phyloP scores from a whole-genome alignment of 2,329 filamentous ascomycete species.

The Thielaviopsis punctulata region DNA sequence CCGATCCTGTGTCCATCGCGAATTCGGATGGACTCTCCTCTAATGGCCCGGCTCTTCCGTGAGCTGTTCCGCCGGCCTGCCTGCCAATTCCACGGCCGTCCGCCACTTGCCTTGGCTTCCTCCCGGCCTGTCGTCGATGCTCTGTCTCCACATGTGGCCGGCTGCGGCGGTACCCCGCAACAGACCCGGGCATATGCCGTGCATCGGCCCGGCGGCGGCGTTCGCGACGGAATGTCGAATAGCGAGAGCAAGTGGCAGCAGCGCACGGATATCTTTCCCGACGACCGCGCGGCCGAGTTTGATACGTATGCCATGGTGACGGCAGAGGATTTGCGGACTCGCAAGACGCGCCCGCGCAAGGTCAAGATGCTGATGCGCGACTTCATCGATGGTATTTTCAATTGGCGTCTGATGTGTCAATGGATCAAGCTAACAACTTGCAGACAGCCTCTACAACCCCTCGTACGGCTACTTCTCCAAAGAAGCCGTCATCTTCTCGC shows the following conservation, averaged over 20 bases:
- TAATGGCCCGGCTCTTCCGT: conserved; percentile 62
- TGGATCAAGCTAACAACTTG: neutral
- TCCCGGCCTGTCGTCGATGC: conserved; percentile 12
- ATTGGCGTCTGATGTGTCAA: conserved; percentile 12
- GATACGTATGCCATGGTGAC: conserved; percentile 70
- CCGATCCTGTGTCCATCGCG: conserved; percentile 1
- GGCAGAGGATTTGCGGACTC: conserved; percentile 54
- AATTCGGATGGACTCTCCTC: conserved; percentile 66
- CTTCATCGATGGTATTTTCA: conserved; percentile 68
- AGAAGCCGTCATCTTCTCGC: conserved; percentile 88
- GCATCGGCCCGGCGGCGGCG: conserved; percentile 2
- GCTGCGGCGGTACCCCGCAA: conserved; percentile 14
- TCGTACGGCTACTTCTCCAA: conserved; percentile 94
- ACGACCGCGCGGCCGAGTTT: conserved; percentile 67
- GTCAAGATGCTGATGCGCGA: conserved; percentile 97
- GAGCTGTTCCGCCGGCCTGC: conserved; percentile 60
- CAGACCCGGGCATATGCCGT: conserved; percentile 18
- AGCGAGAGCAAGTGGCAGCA: conserved; percentile 70
- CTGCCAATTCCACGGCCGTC: conserved; percentile 30
- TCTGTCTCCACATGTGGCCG: conserved; percentile 16
- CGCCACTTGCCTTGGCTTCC: conserved; percentile 12
- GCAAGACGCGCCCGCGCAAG: conserved; percentile 60
- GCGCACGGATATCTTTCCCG: conserved; percentile 54
- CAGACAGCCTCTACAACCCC: conserved; percentile 87
- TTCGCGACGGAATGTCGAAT: conserved; percentile 20